Evolutionary conservation across 2,329 filamentous ascomycete species (phyloP), one percentile per base, ranked within the genome.

Genomic region (Aspergillus transmontanensis): DNA sequence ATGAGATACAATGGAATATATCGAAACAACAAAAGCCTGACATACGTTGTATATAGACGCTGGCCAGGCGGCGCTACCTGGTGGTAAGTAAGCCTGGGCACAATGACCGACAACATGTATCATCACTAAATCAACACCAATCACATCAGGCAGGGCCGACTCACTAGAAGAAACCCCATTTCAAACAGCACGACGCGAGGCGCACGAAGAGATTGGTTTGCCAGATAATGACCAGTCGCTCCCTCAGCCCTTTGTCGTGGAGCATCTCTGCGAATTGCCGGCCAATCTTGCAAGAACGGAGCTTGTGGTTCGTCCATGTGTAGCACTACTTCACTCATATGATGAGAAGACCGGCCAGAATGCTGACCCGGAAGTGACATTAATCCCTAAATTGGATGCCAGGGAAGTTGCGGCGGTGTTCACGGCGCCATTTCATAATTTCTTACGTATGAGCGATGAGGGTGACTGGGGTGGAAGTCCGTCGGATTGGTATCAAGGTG

Each of bases 391-490:
- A 45, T 84, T 97, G 12, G 92, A 97, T 78, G 91, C 93, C 1
- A 90, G 91, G 68, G 94, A 98, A 79, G 94, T 98, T 2, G 94
- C 93, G 2, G 94, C 93, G 51, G 93, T 98, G 39, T 98, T 98
- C 80, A 94, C 92, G 6, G 94, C 91, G 6, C 91, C 92, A 0
- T 93, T 98, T 70, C 87, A 90, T 75, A 91, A 93, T 75, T 97
- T 98, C 76, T 80, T 98, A 59, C 83, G 81, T 54, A 76, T 81
- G 36, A 76, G 79, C 57, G 90, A 92, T 75, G 84, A 91, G 66
- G 77, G 82, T 3, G 76, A 77, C 67, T 77, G 64, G 60, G 69
- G 70, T 23, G 69, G 67, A 26, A 72, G 76, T 19, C 77, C 80
- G 10, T 87, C 87, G 0, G 84, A 87, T 61, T 98, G 94, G 94